Base-by-base conservation (phyloP, 305 asterid genomes). In the Fraxinus baroniana region DNA sequence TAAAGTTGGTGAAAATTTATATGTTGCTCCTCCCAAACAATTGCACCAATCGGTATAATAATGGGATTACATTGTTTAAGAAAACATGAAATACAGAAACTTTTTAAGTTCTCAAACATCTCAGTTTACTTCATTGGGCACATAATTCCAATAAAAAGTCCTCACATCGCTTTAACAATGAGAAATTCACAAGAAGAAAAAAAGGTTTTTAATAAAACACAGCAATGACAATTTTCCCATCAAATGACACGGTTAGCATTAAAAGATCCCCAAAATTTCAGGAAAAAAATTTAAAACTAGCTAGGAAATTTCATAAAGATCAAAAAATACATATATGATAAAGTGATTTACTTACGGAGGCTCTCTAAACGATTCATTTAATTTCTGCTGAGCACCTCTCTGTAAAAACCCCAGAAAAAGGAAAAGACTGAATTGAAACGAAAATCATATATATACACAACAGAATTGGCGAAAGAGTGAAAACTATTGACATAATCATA, bases 331-430 rank as follows among this genome's bases (percentile, higher is more conserved):
- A 78, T 20, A 77, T 18, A 20, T 20, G 66, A 30, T 28, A 74
- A 73, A 84, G 17, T 39, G 68, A 35, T 49, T 18, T 70, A 90
- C 99, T 83, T 88, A 96, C 99, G 99, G 98, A 44, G 95, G 95
- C 83, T 94, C 98, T 79, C 92, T 78, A 78, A 74, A 79, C 22
- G 90, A 75, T 30, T 96, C 99, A 37, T 96, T 97, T 7, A 92
- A 86, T 80, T 91, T 96, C 82, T 90, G 94, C 84, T 81, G 84
- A 49, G 87, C 86, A 83, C 82, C 90, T 82, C 84, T 92, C 98
- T 92, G 97, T 85, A 76, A 86, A 79, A 35, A 64, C 22, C 73
- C 13, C 26, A 37, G n/a, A 66, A 57, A 57, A 4, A 79, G 20
- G 80, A 60, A 46, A 68, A 62, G 64, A 82, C 26, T 79, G 75